A percentile compares a stretch with the other conserved stretches of the same genome.
Evolutionary conservation across 163 green algal genomes (phyloP).

Genomic region (Picocystis sp.): DNA sequence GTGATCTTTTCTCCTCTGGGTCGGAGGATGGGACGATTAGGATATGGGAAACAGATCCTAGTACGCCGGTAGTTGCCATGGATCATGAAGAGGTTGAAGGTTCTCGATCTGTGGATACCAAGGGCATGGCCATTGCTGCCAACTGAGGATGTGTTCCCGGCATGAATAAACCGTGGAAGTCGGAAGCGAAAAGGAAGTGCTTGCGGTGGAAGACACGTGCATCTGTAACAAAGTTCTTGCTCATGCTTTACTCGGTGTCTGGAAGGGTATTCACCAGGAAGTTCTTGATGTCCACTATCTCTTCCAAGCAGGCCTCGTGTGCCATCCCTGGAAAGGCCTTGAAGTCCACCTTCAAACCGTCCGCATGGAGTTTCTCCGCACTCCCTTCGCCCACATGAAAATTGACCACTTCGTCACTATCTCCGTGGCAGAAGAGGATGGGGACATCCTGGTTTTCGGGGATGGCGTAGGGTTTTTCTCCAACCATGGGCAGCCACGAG

Average conservation of each 20-base stretch:
- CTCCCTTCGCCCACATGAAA: conserved; percentile 19
- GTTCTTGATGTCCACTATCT: conserved; percentile 17
- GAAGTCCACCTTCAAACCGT: conserved; percentile 18
- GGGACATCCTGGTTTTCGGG: conserved; percentile 37
- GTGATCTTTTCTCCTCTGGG: conserved; percentile 68
- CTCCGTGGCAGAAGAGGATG: conserved; percentile 52
- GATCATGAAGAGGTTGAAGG: too few relatives aligned
- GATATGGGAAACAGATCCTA: conserved; percentile 50
- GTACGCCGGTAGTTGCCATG: too few relatives aligned
- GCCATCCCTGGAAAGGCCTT: conserved; percentile 22
- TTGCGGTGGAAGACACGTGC: too few relatives aligned
- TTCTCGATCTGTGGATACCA: too few relatives aligned
- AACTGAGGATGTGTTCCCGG: too few relatives aligned
- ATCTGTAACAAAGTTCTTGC: too few relatives aligned
- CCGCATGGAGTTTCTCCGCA: conserved; percentile 16
- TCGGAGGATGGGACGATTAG: conserved; percentile 95
- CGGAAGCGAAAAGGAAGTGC: too few relatives aligned
- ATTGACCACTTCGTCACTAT: conserved; percentile 37
- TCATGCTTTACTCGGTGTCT: too few relatives aligned
- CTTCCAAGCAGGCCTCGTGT: conserved; percentile 23
- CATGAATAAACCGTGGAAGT: too few relatives aligned
- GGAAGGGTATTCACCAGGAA: neutral
- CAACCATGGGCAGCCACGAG: conserved; percentile 3
- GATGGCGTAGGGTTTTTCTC: conserved; percentile 28
- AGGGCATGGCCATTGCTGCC: too few relatives aligned